Evolutionary conservation across 192 early-diverging fungal genomes (phyloP).

Genomic region (Coemansia sp.): DNA sequence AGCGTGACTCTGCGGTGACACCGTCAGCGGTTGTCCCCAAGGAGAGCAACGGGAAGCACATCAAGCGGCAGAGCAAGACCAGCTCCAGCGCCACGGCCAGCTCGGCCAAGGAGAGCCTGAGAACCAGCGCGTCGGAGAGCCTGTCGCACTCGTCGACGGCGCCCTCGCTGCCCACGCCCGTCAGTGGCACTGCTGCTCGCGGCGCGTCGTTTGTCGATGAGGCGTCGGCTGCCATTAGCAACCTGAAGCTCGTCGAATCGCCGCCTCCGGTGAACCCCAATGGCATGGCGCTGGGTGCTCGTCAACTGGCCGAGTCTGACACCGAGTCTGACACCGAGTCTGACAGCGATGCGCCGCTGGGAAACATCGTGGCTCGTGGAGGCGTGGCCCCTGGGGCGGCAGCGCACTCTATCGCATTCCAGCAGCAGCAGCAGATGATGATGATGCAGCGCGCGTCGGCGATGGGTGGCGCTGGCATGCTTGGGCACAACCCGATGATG

Average conservation of each 20-base stretch:
- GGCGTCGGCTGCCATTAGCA: conserved; percentile 41
- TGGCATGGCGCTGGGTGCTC: conserved; percentile 6
- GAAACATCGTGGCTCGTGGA: conserved; percentile 30
- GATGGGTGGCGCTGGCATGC: conserved; percentile 13
- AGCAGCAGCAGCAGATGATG: conserved; percentile 33
- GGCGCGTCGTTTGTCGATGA: conserved; percentile 45
- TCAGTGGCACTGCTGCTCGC: conserved; percentile 14
- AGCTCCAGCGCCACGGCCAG: conserved; percentile 25
- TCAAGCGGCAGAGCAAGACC: conserved; percentile 34
- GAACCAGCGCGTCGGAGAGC: conserved; percentile 21
- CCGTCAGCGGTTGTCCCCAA: conserved; percentile 5
- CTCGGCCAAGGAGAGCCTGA: conserved; percentile 37
- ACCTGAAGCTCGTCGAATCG: conserved; percentile 44
- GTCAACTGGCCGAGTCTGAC: conserved; percentile 40
- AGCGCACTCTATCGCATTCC: conserved; percentile 10
- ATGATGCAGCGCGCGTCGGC: conserved; percentile 41
- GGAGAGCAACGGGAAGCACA: conserved; percentile 19
- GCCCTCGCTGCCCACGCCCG: conserved; percentile 40
- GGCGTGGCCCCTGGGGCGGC: conserved; percentile 12
- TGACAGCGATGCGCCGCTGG: conserved; percentile 44
- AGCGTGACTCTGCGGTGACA: conserved; percentile 18
- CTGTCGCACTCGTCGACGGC: conserved; percentile 28
- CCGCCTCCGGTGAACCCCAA: conserved; percentile 24
- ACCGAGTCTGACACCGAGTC: conserved; percentile 36
- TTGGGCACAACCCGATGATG: conserved; percentile 23